phyloP scores from a whole-genome alignment of 192 early-diverging fungal species.

The Entomortierella chlamydospora region DNA sequence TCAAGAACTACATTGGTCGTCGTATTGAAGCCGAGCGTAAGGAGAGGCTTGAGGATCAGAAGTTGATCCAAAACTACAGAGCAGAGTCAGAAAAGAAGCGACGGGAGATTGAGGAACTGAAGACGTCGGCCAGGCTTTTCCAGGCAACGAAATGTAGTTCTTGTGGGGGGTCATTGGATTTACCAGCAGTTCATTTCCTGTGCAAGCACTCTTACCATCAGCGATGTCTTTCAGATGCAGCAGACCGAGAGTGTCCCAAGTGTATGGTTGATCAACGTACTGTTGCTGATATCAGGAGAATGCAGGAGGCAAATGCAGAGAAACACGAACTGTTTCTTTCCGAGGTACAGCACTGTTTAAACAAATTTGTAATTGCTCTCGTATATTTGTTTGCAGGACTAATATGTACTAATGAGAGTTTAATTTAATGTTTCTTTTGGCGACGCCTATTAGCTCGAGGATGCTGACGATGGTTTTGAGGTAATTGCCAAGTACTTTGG shows the following conservation, averaged over 20 bases:
- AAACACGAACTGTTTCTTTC: constrained; percentile 85
- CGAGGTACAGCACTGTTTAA: constrained; percentile 61
- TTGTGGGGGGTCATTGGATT: constrained; percentile 80
- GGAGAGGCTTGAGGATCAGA: constrained; percentile 73
- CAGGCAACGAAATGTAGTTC: constrained; percentile 82
- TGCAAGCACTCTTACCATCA: constrained; percentile 97
- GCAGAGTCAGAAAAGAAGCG: constrained; percentile 83
- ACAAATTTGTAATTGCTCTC: constrained; percentile 2
- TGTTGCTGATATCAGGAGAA: constrained; percentile 81
- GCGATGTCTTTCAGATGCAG: constrained; percentile 67
- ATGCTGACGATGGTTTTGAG: constrained; percentile 86
- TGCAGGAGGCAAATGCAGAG: constrained; percentile 81
- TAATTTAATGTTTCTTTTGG: no score
- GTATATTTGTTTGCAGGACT: no score
- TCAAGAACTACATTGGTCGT: constrained; percentile 85
- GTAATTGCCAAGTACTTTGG: constrained; percentile 92
- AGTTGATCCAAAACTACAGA: constrained; percentile 78
- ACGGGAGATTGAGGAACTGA: constrained; percentile 85
- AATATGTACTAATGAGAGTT: no score
- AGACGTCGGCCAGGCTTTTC: constrained; percentile 75
- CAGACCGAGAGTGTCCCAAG: constrained; percentile 75
- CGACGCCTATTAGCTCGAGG: constrained; percentile 80
- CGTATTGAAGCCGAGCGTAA: constrained; percentile 79
- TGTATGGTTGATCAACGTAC: constrained; percentile 88
- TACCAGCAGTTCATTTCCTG: constrained; percentile 93